Base-by-base conservation (phyloP, 106 monocot genomes). In the Acorus gramineus region DNA sequence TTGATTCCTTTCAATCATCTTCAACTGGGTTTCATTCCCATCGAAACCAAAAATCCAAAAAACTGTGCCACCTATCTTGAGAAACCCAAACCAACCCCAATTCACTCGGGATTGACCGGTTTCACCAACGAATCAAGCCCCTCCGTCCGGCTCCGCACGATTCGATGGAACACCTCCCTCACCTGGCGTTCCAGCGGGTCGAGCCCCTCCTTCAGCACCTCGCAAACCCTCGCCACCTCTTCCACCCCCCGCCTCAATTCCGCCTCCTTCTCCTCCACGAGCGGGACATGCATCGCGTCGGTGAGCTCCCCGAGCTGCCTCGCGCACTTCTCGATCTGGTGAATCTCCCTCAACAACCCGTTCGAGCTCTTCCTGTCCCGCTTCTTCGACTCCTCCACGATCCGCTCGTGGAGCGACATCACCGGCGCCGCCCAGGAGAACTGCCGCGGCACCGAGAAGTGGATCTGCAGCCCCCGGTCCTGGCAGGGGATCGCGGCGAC, bases 401-500 rank as follows among this genome's bases (percentile, higher is more conserved):
- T 75, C 66, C 65, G 50, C 61, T 85, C 89, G 4, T 90, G 80
- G 5, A 89, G 59, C 8, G 64, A 62, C 49, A 70, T 46, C 11
- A 85, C 11, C 6, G 81, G 64, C 5, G 72, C 65, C 6, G 77
- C 79, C 89, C 89, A 89, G 2, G 52, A 14, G 72, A 72, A 79
- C 66, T 44, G 65, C 28, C 80, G 67, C 0, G 89, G 70, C 10
- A 82, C 12, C 9, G 81, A 78, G 79, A 79, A 71, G 52, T 89
- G 78, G 6, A 66, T 48, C 7, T 73, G 75, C 6, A 84, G 66
- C 48, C 78, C 86, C 2, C 83, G 68, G 63, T 84, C 83, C 46
- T 80, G 87, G 76, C 89, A 89, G 14, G 87, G 84, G 28, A 84
- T 73, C 2, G 87, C 84, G 11, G 88, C 88, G 10, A 79, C 88